phyloP scores from a whole-genome alignment of 1,139 yeast species.

The Hansenula sp. region DNA sequence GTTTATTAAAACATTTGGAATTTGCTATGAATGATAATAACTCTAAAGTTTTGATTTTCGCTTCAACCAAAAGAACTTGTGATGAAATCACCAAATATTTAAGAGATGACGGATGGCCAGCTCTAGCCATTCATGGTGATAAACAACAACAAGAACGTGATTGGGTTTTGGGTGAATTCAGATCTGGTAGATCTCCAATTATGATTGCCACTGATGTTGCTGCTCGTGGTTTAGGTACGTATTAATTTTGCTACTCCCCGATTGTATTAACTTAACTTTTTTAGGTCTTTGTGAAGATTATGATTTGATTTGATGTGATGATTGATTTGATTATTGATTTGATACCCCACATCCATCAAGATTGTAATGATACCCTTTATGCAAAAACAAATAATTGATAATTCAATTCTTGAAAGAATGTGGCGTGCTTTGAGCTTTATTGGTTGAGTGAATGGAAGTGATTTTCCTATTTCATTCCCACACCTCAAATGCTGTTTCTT shows the following conservation, averaged over 20 bases:
- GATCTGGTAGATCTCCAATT: constrained; percentile 86
- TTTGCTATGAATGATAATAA: constrained; percentile 74
- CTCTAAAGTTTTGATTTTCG: constrained; percentile 80
- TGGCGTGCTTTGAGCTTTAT: neutral
- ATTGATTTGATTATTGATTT: neutral
- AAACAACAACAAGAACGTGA: constrained; percentile 97
- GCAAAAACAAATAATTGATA: neutral
- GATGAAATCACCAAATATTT: constrained; percentile 90
- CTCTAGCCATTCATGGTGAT: constrained; percentile 98
- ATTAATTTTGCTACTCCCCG: constrained; percentile 24
- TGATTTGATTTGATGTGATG: neutral
- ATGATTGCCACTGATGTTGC: constrained; percentile 99
- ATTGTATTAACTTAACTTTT: constrained; percentile 14
- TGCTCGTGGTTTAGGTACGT: constrained; percentile 99
- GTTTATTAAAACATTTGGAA: constrained; percentile 80
- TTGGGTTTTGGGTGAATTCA: constrained; percentile 94
- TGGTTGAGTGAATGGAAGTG: neutral
- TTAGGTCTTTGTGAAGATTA: constrained; percentile 17
- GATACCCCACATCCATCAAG: neutral
- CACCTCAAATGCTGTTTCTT: neutral
- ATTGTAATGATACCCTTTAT: neutral
- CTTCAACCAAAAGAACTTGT: constrained; percentile 96
- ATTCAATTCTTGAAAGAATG: neutral
- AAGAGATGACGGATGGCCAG: constrained; percentile 98
- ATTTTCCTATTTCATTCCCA: neutral